Conservation (phyloP, 108 stramenopile species). For the Nitzschia sp. region DNA sequence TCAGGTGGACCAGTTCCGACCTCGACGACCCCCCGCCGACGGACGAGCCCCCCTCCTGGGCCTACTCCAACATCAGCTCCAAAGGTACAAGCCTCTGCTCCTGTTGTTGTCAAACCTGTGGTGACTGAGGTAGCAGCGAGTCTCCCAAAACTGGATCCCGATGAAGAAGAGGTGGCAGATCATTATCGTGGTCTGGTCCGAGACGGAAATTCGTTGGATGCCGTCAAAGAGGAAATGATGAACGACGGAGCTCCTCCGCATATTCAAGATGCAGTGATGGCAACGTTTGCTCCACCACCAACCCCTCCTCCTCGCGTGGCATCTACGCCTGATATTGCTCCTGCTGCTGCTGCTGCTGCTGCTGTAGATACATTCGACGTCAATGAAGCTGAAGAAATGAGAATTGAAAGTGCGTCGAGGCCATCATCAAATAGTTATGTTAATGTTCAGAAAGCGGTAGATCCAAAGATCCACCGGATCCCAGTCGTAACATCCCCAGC, state of each 20-base stretch:
- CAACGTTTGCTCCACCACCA: not conserved
- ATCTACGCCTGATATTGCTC: not conserved
- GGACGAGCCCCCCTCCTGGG: not conserved
- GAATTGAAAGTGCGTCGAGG: too few species aligned
- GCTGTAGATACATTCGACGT: too few species aligned
- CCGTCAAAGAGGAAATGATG: conserved; percentile 2
- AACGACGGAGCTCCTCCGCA: conserved; percentile 14
- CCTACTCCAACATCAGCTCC: not conserved
- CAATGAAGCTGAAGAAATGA: too few species aligned
- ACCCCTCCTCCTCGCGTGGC: not conserved
- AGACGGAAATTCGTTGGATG: conserved; percentile 1
- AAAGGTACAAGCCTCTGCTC: not conserved
- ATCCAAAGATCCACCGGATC: not conserved
- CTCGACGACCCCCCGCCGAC: not conserved
- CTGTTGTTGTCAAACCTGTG: not conserved
- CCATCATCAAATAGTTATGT: too few species aligned
- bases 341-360: not conserved
- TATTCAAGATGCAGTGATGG: conserved; percentile 6
- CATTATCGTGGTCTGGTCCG: conserved; percentile 9
- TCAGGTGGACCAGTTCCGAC: not conserved
- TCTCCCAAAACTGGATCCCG: conserved; percentile 3
- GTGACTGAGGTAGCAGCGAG: not conserved
- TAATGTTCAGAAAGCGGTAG: not conserved
- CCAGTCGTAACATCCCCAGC: too few species aligned
- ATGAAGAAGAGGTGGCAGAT: conserved; percentile 20